Conservation (phyloP, 768 basidiomycete genomes). For the Filobasidium floriforme region DNA sequence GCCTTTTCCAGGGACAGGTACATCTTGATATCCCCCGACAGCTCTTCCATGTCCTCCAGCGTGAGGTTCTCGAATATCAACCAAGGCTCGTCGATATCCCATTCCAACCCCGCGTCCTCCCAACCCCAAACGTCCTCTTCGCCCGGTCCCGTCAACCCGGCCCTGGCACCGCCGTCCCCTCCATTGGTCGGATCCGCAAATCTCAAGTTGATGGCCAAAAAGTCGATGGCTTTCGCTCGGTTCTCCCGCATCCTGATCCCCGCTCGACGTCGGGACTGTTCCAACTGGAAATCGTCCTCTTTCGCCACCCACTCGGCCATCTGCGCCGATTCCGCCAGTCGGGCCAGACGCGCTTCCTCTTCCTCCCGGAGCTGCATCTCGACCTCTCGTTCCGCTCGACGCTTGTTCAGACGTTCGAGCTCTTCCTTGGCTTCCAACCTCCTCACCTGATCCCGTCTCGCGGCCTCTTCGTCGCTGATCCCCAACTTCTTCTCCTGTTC, state of each 20-base stretch:
- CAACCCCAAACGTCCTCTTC: slow-evolving; percentile 58
- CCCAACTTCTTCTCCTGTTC: slow-evolving; percentile 92
- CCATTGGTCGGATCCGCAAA: slow-evolving; percentile 59
- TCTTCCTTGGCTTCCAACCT: slow-evolving; percentile 91
- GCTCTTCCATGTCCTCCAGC: slow-evolving; percentile 76
- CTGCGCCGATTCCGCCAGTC: slow-evolving; percentile 85
- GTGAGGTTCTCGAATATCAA: slow-evolving; percentile 94
- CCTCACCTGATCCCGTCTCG: slow-evolving; percentile 67
- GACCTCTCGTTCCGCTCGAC: slow-evolving; percentile 84
- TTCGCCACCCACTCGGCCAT: slow-evolving; percentile 98
- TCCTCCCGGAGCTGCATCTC: slow-evolving; percentile 83
- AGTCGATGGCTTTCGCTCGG: slow-evolving; percentile 96
- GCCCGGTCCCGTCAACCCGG: slow-evolving; percentile 40
- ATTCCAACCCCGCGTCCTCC: slow-evolving; percentile 86
- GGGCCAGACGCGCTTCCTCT: slow-evolving; percentile 79
- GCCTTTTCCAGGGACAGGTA: slow-evolving; percentile 80
- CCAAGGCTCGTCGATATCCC: slow-evolving; percentile 97
- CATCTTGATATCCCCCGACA: slow-evolving; percentile 87
- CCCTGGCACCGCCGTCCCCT: slow-evolving; percentile 47
- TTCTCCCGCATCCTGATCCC: slow-evolving; percentile 92
- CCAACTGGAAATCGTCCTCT: slow-evolving; percentile 93
- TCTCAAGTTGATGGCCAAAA: slow-evolving; percentile 86
- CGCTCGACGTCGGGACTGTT: slow-evolving; percentile 82
- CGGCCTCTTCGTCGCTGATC: slow-evolving; percentile 66
- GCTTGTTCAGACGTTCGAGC: slow-evolving; percentile 77